A percentile compares a stretch with the other conserved stretches of the same genome.
Evolutionary conservation across 2,329 filamentous ascomycete genomes (phyloP).

Genomic region (Lasiodiplodia gonubiensis): DNA sequence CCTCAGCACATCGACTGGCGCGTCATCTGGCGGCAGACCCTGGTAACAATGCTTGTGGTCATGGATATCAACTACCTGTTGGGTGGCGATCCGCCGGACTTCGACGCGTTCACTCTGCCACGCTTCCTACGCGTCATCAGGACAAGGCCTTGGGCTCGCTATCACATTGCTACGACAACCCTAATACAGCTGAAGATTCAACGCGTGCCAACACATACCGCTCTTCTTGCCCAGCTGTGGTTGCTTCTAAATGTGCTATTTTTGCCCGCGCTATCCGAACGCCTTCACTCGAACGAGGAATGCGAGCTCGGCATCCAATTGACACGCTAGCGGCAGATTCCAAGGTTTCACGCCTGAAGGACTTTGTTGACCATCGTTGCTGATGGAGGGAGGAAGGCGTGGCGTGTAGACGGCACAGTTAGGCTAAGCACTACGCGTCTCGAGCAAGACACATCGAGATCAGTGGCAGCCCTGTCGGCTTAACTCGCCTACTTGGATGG

Average conservation of each 20-base stretch:
- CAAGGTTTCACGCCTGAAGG: not conserved
- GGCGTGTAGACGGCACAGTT: not conserved
- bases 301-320: not conserved
- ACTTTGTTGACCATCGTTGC: not conserved
- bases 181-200: not conserved
- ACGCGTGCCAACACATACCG: not conserved
- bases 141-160: not conserved
- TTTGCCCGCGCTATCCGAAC: not conserved
- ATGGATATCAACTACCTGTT: not conserved
- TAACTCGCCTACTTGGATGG: not conserved
- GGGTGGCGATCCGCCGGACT: conserved; percentile 2
- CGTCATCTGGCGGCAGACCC: not conserved
- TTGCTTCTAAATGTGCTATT: conserved; percentile 8
- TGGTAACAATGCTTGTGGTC: not conserved
- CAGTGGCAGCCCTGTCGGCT: not conserved
- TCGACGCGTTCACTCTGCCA: conserved; percentile 3
- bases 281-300: not conserved
- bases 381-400: not conserved
- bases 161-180: not conserved
- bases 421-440: conserved; percentile 11
- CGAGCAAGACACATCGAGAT: not conserved
- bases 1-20: not conserved
- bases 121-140: not conserved
- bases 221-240: not conserved
- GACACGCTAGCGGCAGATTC: conserved; percentile 8